These are phyloP conservation scores for Prunus persica DNA, from an alignment of 306 rosid genomes.

Conservation along the genomic window DNA sequence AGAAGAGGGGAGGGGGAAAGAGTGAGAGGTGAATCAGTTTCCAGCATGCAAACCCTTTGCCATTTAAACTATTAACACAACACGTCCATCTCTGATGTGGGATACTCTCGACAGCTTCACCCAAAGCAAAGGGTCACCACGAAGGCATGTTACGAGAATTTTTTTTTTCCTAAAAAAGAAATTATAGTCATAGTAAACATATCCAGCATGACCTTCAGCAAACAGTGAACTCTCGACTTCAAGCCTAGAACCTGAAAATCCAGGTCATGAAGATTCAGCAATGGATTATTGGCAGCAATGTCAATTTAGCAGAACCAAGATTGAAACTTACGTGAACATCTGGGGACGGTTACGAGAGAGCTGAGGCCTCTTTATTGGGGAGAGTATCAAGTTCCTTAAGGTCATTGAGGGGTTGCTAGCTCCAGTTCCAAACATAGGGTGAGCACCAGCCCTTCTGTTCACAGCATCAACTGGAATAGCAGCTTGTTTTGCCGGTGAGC, in stretches of 20 bases:
- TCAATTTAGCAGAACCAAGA: slow-evolving; percentile 9
- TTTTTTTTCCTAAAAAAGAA: background rate
- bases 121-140: background rate
- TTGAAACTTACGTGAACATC: slow-evolving; percentile 64
- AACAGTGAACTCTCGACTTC: slow-evolving; percentile 22
- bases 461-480: slow-evolving; percentile 55
- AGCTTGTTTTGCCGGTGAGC: slow-evolving; percentile 75
- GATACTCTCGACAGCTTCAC: background rate
- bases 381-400: slow-evolving; percentile 77
- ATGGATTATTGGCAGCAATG: background rate
- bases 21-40: background rate
- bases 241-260: slow-evolving; percentile 67
- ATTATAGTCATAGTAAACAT: background rate
- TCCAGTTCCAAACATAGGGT: slow-evolving; percentile 56
- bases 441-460: slow-evolving; percentile 65
- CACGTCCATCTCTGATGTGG: too few species aligned
- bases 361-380: slow-evolving; percentile 96
- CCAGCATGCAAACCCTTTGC: background rate
- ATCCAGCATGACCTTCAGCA: slow-evolving; percentile 20
- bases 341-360: slow-evolving; percentile 85
- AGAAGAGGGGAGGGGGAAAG: background rate
- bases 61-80: too few species aligned
- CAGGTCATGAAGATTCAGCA: slow-evolving; percentile 27
- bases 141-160: too few species aligned
- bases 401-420: slow-evolving; percentile 76